phyloP scores from a whole-genome alignment of 352 stramenopile genomes.

The Phytopythium boreale region DNA sequence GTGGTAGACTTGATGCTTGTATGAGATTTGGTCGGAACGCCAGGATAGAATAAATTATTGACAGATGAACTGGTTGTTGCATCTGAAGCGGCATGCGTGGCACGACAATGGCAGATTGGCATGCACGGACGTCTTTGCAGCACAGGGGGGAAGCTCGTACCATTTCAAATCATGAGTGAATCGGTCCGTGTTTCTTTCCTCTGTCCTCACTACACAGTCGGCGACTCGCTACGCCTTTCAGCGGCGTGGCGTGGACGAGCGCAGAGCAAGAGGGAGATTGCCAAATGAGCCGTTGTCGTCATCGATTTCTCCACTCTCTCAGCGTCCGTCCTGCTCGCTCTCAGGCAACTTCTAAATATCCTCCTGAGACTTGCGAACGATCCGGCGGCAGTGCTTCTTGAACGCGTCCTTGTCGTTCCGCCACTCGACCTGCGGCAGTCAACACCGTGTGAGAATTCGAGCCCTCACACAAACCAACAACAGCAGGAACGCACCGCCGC shows the following conservation, averaged over 20 bases:
- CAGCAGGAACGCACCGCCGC: conserved; percentile 86
- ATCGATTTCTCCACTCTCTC: background rate
- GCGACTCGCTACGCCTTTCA: background rate
- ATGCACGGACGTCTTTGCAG: too few relatives aligned
- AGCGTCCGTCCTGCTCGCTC: background rate
- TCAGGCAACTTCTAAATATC: conserved; percentile 72
- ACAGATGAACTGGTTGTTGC: too few relatives aligned
- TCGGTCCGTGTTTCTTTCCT: background rate
- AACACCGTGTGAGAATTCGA: background rate
- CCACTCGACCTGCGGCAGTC: conserved; percentile 77
- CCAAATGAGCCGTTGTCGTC: background rate
- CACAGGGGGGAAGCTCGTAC: too few relatives aligned
- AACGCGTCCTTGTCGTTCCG: conserved; percentile 91
- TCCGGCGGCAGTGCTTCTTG: conserved; percentile 90
- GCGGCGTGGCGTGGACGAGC: background rate
- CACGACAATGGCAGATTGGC: background rate
- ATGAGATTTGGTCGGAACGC: background rate
- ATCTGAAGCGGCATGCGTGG: too few relatives aligned
- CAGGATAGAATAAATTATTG: too few relatives aligned
- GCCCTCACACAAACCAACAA: background rate
- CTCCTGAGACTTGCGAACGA: conserved; percentile 92
- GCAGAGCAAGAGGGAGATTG: background rate
- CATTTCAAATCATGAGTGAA: background rate
- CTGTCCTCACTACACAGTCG: background rate
- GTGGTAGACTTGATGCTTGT: background rate